These are phyloP conservation scores for Fraxinus quadrangulata DNA, from an alignment of 257 asterid genomes.

Conservation along the genomic window DNA sequence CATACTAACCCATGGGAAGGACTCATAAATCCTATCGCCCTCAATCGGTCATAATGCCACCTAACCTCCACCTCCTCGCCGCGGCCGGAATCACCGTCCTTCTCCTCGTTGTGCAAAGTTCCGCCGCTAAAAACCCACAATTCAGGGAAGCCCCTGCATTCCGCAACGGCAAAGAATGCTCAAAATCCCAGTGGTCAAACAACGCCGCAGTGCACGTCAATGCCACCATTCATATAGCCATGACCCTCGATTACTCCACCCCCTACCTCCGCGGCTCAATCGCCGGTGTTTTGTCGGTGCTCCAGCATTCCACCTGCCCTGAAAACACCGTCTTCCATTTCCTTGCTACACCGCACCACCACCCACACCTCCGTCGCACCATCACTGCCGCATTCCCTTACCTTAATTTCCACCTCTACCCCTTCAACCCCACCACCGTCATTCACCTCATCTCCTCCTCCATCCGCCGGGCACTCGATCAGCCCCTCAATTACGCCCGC, in stretches of 20 bases:
- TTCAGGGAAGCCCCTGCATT: slow-evolving; percentile 89
- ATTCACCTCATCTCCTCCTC: slow-evolving; percentile 77
- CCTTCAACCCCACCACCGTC: slow-evolving; percentile 66
- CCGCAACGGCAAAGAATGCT: slow-evolving; percentile 69
- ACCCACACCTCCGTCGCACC: slow-evolving; percentile 55
- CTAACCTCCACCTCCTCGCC: slow-evolving; percentile 30
- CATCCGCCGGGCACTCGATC: slow-evolving; percentile 86
- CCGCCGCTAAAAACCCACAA: slow-evolving; percentile 44
- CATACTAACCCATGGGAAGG: neutral
- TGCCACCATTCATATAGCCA: slow-evolving; percentile 70
- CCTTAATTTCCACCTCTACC: slow-evolving; percentile 68
- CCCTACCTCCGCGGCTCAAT: slow-evolving; percentile 93
- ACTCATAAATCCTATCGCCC: slow-evolving; percentile 13
- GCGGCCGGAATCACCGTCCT: slow-evolving; percentile 30
- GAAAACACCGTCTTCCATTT: slow-evolving; percentile 83
- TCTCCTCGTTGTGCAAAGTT: slow-evolving; percentile 21
- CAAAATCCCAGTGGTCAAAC: slow-evolving; percentile 31
- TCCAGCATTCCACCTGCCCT: slow-evolving; percentile 84
- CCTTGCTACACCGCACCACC: slow-evolving; percentile 58
- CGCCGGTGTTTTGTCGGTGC: slow-evolving; percentile 87
- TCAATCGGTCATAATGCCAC: slow-evolving; percentile 26
- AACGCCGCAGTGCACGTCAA: slow-evolving; percentile 29
- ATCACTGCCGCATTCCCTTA: slow-evolving; percentile 72
- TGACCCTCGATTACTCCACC: slow-evolving; percentile 83
- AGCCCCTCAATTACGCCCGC: slow-evolving; percentile 88